Conservation (phyloP, 306 rosid species). For the Comarum palustre region DNA sequence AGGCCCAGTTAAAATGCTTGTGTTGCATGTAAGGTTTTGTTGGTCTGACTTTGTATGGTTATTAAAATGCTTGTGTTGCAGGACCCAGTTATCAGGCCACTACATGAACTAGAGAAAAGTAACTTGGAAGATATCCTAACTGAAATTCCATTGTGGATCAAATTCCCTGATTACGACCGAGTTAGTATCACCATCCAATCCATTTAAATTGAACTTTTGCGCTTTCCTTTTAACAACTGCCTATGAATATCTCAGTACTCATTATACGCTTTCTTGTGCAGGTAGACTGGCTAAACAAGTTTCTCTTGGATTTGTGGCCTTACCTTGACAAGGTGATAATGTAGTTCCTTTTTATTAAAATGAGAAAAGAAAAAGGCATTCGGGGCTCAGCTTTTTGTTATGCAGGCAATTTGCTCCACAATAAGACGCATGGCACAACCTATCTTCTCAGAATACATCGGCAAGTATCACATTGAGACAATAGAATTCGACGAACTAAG, state of each 20-base stretch:
- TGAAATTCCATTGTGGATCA: constrained; percentile 89
- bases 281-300: constrained; percentile 87
- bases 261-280: constrained; percentile 34
- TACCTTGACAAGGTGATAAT: constrained; percentile 67
- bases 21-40: no score
- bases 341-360: not conserved
- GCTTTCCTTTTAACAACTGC: not conserved
- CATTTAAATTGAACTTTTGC: not conserved
- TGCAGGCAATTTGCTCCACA: constrained; percentile 63
- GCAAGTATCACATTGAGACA: constrained; percentile 58
- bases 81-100: constrained; percentile 64
- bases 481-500: constrained; percentile 62
- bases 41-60: not conserved
- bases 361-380: not conserved
- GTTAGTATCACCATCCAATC: constrained; percentile 44
- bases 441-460: constrained; percentile 62
- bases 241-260: constrained; percentile 15
- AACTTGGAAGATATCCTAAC: constrained; percentile 66
- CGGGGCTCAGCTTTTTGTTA: constrained; percentile 10
- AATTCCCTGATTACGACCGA: constrained; percentile 77
- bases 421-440: constrained; percentile 58
- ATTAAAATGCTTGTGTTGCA: constrained; percentile 37
- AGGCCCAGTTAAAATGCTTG: not conserved
- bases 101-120: constrained; percentile 64
- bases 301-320: constrained; percentile 74